Percentiles rank a stretch among this genome's conserved stretches.
Conservation (phyloP, 208 protist species). For the Acanthamoeba lenticulata region DNA sequence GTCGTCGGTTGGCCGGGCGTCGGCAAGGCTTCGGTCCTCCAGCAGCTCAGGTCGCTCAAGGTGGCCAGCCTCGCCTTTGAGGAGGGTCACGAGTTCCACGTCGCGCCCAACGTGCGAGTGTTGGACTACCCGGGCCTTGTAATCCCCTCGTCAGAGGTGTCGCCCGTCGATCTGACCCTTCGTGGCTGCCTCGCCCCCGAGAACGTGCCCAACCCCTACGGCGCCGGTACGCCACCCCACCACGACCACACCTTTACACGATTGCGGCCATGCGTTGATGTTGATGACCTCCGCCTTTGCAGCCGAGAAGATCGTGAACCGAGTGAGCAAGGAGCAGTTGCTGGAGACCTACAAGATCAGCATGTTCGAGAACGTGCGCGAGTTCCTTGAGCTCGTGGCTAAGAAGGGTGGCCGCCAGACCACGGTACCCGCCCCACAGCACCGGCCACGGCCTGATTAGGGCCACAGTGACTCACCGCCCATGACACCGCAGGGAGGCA, state of each 20-base stretch:
- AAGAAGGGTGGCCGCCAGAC: background rate
- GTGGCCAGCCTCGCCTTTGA: background rate
- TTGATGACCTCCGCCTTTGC: background rate
- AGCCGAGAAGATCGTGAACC: constrained; percentile 2
- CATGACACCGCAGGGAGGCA: background rate
- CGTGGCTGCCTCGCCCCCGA: background rate
- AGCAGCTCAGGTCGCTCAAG: background rate
- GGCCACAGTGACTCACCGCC: background rate
- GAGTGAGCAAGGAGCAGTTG: constrained; percentile 21
- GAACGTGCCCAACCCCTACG: background rate
- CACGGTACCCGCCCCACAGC: background rate
- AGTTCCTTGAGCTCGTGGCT: constrained; percentile 2
- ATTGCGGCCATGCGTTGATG: too few species aligned
- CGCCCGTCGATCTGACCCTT: background rate
- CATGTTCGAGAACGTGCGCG: background rate
- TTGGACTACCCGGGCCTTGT: background rate
- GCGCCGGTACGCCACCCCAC: background rate
- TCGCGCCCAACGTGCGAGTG: background rate
- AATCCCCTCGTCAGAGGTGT: background rate
- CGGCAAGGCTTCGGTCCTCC: background rate
- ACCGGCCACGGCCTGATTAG: background rate
- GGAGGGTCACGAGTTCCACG: background rate
- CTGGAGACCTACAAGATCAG: constrained; percentile 28
- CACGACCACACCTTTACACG: background rate
- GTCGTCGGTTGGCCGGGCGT: background rate